These are phyloP conservation scores for Myrica gale DNA, from an alignment of 306 rosid genomes.

Conservation along the genomic window DNA sequence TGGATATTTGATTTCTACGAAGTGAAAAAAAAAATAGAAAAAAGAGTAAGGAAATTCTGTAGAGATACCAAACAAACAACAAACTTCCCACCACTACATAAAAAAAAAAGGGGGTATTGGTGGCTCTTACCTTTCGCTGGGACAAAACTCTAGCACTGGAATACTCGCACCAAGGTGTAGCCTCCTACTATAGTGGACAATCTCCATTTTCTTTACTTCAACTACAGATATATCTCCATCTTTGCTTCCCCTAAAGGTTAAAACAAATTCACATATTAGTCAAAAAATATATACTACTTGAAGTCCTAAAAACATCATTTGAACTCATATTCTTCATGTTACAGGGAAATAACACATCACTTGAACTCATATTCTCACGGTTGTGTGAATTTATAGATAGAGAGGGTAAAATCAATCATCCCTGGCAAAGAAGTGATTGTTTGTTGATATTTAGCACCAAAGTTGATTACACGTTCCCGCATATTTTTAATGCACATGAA, in stretches of 20 bases:
- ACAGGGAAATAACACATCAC: background rate
- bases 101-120: background rate
- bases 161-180: slow-evolving; percentile 82
- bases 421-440: background rate
- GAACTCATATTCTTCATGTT: background rate
- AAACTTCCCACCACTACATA: background rate
- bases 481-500: background rate
- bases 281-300: no score
- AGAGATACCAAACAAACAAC: slow-evolving; percentile 7
- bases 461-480: background rate
- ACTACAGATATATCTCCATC: slow-evolving; percentile 89
- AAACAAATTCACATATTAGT: background rate
- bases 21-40: background rate
- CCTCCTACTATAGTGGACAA: slow-evolving; percentile 80
- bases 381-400: background rate
- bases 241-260: slow-evolving; percentile 69
- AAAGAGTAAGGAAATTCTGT: background rate
- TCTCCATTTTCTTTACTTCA: slow-evolving; percentile 88
- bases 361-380: no score
- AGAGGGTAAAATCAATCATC: background rate
- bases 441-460: background rate
- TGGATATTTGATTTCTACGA: background rate
- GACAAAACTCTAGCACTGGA: slow-evolving; percentile 75
- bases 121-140: slow-evolving; percentile 68
- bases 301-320: background rate